These are phyloP conservation scores for Trichoderma oligosporum DNA, from an alignment of 2,329 filamentous ascomycete genomes.

Conservation along the genomic window DNA sequence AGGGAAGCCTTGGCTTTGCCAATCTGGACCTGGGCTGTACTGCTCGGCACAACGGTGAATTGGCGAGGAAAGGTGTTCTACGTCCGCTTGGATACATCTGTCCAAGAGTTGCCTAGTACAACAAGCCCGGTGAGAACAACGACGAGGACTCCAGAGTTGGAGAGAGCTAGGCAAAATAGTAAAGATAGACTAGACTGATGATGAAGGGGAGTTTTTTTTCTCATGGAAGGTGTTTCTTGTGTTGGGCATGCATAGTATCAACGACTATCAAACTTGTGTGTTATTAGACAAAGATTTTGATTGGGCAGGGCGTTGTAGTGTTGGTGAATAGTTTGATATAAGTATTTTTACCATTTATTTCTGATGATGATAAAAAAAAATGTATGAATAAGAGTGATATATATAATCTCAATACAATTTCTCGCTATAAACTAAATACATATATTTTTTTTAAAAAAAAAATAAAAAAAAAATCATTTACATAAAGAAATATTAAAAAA, in stretches of 20 bases:
- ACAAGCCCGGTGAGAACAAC: constrained; percentile 11
- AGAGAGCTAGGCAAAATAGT: constrained; percentile 24
- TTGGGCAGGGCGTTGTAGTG: constrained; percentile 5
- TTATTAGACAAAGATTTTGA: not conserved
- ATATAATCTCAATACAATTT: too few species aligned
- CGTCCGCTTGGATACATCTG: constrained; percentile 80
- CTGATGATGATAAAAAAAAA: not conserved
- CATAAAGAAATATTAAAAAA: not conserved
- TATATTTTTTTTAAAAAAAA: not conserved
- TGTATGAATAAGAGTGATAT: not conserved
- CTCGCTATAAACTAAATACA: not conserved
- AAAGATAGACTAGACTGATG: constrained; percentile 29
- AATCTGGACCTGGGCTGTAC: constrained; percentile 86
- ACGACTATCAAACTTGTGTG: not conserved
- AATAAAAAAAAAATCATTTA: not conserved
- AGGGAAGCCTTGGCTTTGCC: constrained; percentile 79
- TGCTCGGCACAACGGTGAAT: constrained; percentile 78
- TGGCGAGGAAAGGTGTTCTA: constrained; percentile 84
- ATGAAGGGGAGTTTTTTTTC: not conserved
- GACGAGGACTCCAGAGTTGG: constrained; percentile 24
- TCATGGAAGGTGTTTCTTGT: not conserved
- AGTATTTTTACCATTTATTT: not conserved
- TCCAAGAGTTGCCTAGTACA: constrained; percentile 42
- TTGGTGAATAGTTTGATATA: not conserved
- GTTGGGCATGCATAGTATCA: not conserved